phyloP scores from a whole-genome alignment of 78 protist genomes.

The Dictyostelium discoideum region DNA sequence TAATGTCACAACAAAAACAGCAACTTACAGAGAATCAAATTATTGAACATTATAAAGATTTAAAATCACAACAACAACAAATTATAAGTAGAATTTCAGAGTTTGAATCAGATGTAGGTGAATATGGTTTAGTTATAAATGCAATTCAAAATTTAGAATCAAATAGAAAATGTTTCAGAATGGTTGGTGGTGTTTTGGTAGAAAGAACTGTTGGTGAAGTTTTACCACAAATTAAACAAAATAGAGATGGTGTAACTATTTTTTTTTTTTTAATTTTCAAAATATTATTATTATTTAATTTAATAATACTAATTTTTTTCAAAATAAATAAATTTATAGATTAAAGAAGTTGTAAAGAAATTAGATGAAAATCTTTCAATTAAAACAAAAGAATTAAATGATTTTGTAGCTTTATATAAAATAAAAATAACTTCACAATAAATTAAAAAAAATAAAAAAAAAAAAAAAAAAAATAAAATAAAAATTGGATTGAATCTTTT shows the following conservation, averaged over 20 bases:
- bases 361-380: conserved; percentile 53
- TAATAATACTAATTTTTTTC: background rate
- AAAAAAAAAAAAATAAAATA: background rate
- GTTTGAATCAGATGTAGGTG: conserved; percentile 50
- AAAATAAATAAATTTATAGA: background rate
- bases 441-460: background rate
- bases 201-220: conserved; percentile 84
- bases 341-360: conserved; percentile 47
- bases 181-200: conserved; percentile 82
- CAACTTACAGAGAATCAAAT: conserved; percentile 49
- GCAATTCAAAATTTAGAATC: conserved; percentile 68
- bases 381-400: conserved; percentile 60
- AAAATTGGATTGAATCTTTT: too few relatives aligned
- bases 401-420: conserved; percentile 57
- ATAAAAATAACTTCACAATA: conserved; percentile 32
- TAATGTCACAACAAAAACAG: conserved; percentile 22
- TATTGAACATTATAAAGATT: conserved; percentile 43
- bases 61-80: conserved; percentile 48
- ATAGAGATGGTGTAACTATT: conserved; percentile 69
- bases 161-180: conserved; percentile 77
- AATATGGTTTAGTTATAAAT: conserved; percentile 70
- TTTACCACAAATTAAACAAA: conserved; percentile 59
- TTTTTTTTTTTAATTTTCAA: background rate
- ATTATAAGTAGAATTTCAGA: conserved; percentile 69
- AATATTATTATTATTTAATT: too few relatives aligned